phyloP scores from a whole-genome alignment of 176 grass and related monocot genomes.

The Lolium perenne region DNA sequence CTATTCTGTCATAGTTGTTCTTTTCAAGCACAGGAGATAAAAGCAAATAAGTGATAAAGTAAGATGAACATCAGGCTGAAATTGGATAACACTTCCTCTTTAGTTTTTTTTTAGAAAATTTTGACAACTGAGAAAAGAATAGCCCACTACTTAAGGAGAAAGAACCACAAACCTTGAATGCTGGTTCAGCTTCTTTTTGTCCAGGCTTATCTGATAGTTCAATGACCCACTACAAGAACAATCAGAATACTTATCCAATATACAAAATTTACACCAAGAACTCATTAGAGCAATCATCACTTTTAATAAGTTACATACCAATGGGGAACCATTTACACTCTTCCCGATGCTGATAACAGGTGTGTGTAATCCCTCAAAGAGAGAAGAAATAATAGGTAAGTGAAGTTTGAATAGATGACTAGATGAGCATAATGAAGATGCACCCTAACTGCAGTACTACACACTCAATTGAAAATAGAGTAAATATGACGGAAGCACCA shows the following conservation, averaged over 20 bases:
- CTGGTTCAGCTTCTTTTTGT: slow-evolving; percentile 75
- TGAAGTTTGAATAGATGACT: slow-evolving; percentile 39
- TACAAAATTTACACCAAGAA: slow-evolving; percentile 21
- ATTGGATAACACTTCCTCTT: neutral
- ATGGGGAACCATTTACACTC: slow-evolving; percentile 79
- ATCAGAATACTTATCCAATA: slow-evolving; percentile 30
- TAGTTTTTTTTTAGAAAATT: neutral
- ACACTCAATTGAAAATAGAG: neutral
- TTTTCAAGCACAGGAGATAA: slow-evolving; percentile 26
- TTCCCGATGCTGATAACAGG: slow-evolving; percentile 90
- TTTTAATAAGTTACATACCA: slow-evolving; percentile 61
- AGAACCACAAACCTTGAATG: slow-evolving; percentile 77
- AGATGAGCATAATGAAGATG: slow-evolving; percentile 24
- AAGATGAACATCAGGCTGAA: neutral
- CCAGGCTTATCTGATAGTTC: slow-evolving; percentile 98
- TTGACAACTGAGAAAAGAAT: neutral
- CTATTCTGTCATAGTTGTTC: neutral
- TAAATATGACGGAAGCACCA: neutral
- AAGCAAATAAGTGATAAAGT: slow-evolving; percentile 26
- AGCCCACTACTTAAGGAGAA: neutral
- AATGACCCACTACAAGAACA: slow-evolving; percentile 78
- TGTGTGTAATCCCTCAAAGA: slow-evolving; percentile 93
- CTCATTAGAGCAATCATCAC: neutral
- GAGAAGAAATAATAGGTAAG: slow-evolving; percentile 75
- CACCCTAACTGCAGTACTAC: neutral